Evolutionary conservation across 495 filamentous ascomycete genomes (phyloP).

Genomic region (Xylaria scruposa): DNA sequence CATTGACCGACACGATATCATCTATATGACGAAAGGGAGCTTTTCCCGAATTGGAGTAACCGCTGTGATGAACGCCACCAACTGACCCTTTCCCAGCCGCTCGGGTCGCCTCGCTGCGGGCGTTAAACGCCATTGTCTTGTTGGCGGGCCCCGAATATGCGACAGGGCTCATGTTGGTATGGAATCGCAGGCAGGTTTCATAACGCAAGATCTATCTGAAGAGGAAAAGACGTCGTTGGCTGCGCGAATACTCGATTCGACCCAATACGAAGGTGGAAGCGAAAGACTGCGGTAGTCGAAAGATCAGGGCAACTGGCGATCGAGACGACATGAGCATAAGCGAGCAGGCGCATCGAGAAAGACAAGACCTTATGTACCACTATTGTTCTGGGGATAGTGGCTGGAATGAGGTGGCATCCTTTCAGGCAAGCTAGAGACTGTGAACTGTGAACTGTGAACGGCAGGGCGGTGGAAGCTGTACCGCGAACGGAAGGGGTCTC

Average conservation of each 20-base stretch:
- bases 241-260: neutral
- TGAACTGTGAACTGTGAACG: conserved; percentile 24
- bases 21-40: conserved; percentile 72
- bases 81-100: conserved; percentile 8
- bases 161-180: conserved; percentile 36
- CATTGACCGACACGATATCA: conserved; percentile 64
- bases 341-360: conserved; percentile 11
- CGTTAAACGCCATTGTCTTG: conserved; percentile 15
- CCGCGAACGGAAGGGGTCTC: conserved; percentile 39
- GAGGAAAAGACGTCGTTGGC: neutral
- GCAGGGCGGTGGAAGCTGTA: conserved; percentile 25
- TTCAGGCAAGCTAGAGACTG: conserved; percentile 31
- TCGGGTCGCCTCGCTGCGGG: conserved; percentile 7
- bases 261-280: conserved; percentile 7
- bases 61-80: conserved; percentile 8
- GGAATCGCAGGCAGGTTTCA: conserved; percentile 1
- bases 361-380: conserved; percentile 34
- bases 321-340: neutral
- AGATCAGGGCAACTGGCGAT: conserved; percentile 8
- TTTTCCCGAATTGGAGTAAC: conserved; percentile 34
- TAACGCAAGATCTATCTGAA: conserved; percentile 13
- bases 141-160: conserved; percentile 29
- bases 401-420: conserved; percentile 39
- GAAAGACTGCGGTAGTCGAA: neutral
- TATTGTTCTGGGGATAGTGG: conserved; percentile 28